Base-by-base conservation (phyloP, 495 filamentous ascomycete genomes). In the Penicillium fimorum region DNA sequence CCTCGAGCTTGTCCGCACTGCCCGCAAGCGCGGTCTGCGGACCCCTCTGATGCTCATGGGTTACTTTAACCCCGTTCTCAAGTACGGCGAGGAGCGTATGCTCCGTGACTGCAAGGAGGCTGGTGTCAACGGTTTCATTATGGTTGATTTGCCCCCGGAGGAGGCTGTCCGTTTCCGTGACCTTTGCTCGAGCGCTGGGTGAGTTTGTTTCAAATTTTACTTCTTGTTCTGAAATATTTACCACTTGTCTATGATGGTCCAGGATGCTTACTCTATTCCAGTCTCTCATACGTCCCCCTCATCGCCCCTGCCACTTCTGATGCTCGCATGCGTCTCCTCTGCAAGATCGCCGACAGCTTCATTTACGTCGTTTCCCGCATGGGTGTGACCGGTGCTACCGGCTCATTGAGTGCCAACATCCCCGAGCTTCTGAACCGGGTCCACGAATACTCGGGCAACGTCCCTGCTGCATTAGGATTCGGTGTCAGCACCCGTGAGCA, bases 361-460 rank as follows among this genome's bases (percentile, higher is more conserved):
- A 95, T 99, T 74, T 99, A 99, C 70, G 94, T 99, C 54, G 95
- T 97, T 20, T 97, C 94, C 3, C 83, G 93, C 57, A 96, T 97
- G 90, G 94, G 94, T 58, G 92, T 97, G 33, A 98, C 94, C 2
- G 94, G 94, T 61, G 94, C 91, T 20, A 87, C 87, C 0, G 91
- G 92, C 29, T 85, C 82, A 27, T 78, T 98, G 57, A 96, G 88
- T 69, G 72, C 82, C 40, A 86, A 87, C 51, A 81, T 98, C 10
- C 88, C 91, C 15, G 86, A 88, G 44, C 82, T 98, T 25, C 78
- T 97, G 56, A 78, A 79, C 42, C 83, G 89, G 2, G 94, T 98
- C n/a, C 92, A 96, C 74, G 85, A 85, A 64, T 93, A 88, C 70
- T 95, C 92, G n/a, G 90, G 89, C 25, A 87, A 93, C 70, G 83